Evolutionary conservation across 768 basidiomycete species (phyloP).

Genomic region (Lentinula edodes): DNA sequence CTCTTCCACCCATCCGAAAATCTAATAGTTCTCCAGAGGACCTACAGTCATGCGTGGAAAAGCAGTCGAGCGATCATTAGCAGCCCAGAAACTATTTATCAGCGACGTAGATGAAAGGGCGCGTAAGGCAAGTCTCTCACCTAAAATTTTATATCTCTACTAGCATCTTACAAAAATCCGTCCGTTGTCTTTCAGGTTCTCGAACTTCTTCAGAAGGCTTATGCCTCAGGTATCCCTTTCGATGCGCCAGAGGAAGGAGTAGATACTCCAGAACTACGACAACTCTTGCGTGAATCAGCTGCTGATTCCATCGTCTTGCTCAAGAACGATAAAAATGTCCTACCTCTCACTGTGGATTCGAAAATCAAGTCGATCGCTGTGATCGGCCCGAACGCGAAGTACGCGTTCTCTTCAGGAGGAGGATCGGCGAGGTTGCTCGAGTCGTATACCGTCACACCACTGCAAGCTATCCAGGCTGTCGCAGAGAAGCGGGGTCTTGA

Average conservation of each 20-base stretch:
- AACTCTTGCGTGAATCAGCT: slow-evolving; percentile 44
- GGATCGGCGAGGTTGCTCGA: slow-evolving; percentile 51
- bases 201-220: slow-evolving; percentile 38
- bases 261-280: slow-evolving; percentile 42
- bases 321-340: slow-evolving; percentile 49
- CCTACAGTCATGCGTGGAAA: slow-evolving; percentile 43
- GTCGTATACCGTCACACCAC: slow-evolving; percentile 51
- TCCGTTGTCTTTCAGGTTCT: slow-evolving; percentile 31
- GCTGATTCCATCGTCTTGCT: slow-evolving; percentile 53
- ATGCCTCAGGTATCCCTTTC: slow-evolving; percentile 51
- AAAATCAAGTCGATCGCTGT: slow-evolving; percentile 41
- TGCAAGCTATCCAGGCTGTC: slow-evolving; percentile 45
- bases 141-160: too few relatives aligned
- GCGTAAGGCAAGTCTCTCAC: slow-evolving; percentile 20
- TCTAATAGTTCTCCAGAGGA: slow-evolving; percentile 23
- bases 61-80: slow-evolving; percentile 33
- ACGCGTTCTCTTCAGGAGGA: slow-evolving; percentile 48
- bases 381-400: slow-evolving; percentile 59
- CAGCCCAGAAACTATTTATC: slow-evolving; percentile 36
- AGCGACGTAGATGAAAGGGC: slow-evolving; percentile 36
- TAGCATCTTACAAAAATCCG: background rate
- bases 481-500: slow-evolving; percentile 37
- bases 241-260: slow-evolving; percentile 39
- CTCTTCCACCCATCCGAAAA: too few relatives aligned
- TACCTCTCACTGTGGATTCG: slow-evolving; percentile 35